A percentile compares a stretch with the other conserved stretches of the same genome.
phyloP scores from a whole-genome alignment of 257 asterid genomes.

The Gentiana straminea region DNA sequence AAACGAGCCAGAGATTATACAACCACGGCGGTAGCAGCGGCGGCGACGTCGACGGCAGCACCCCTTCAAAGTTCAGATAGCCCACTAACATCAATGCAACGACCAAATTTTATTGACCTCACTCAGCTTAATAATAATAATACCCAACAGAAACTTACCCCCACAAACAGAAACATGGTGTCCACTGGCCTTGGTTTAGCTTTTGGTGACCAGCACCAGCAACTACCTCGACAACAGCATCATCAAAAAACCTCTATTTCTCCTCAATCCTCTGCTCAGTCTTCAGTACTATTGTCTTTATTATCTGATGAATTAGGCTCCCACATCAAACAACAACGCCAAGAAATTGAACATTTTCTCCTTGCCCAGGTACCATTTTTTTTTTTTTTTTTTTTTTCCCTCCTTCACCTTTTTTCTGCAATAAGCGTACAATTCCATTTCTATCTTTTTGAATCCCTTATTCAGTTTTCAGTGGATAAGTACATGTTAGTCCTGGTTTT shows the following conservation, averaged over 20 bases:
- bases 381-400: no score
- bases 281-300: conserved; percentile 19
- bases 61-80: neutral
- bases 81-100: conserved; percentile 19
- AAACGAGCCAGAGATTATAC: conserved; percentile 26
- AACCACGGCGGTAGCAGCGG: conserved; percentile 1
- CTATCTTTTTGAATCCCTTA: no score
- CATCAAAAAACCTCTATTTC: conserved; percentile 11
- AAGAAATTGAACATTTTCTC: conserved; percentile 28
- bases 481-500: no score
- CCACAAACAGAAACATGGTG: conserved; percentile 15
- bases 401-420: no score
- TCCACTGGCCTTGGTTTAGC: conserved; percentile 40
- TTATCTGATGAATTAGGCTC: conserved; percentile 24
- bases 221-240: neutral
- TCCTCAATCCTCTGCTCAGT: conserved; percentile 30
- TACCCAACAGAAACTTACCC: conserved; percentile 5
- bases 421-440: no score
- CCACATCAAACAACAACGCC: conserved; percentile 26
- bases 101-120: conserved; percentile 22
- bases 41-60: neutral
- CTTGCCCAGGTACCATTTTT: conserved; percentile 17
- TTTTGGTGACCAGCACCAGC: conserved; percentile 24
- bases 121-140: conserved; percentile 15
- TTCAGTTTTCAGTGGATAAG: no score